These are phyloP conservation scores for Penicillium psychrofluorescens DNA, from an alignment of 495 filamentous ascomycete genomes.

Conservation along the genomic window DNA sequence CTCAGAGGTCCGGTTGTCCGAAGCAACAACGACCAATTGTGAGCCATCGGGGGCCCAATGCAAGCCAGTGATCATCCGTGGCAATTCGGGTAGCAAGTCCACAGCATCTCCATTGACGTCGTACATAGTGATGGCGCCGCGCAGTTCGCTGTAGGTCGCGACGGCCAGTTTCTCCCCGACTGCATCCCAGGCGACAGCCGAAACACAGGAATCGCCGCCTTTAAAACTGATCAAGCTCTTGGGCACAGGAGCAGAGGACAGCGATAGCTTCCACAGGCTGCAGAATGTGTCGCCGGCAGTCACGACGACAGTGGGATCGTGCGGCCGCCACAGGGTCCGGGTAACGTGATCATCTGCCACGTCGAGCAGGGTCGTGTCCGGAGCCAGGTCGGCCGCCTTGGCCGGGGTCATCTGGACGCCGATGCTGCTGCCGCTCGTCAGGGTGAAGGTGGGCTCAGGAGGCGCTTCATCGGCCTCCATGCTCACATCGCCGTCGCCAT, in stretches of 20 bases:
- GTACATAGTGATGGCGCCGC: slow-evolving; percentile 63
- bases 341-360: slow-evolving; percentile 61
- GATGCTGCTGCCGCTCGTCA: slow-evolving; percentile 60
- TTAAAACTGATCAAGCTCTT: slow-evolving; percentile 34
- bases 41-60: slow-evolving; percentile 33
- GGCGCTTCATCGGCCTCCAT: slow-evolving; percentile 40
- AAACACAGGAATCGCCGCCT: slow-evolving; percentile 29
- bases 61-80: slow-evolving; percentile 36
- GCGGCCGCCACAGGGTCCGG: slow-evolving; percentile 69
- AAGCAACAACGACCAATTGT: slow-evolving; percentile 36
- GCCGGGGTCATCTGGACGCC: slow-evolving; percentile 56
- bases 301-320: slow-evolving; percentile 65
- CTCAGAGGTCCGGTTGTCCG: slow-evolving; percentile 32
- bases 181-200: slow-evolving; percentile 65
- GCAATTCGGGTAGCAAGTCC: slow-evolving; percentile 41
- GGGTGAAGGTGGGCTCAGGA: slow-evolving; percentile 49
- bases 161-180: slow-evolving; percentile 61
- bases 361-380: slow-evolving; percentile 57
- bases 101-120: slow-evolving; percentile 50
- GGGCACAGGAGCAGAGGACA: slow-evolving; percentile 24
- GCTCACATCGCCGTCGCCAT: slow-evolving; percentile 39
- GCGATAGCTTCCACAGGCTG: slow-evolving; percentile 66
- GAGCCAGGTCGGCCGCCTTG: slow-evolving; percentile 56
- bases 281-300: slow-evolving; percentile 73
- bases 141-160: slow-evolving; percentile 54